These are phyloP conservation scores for Sanghuangporus weigelae DNA, from an alignment of 1,284 basidiomycete genomes.

Conservation along the genomic window DNA sequence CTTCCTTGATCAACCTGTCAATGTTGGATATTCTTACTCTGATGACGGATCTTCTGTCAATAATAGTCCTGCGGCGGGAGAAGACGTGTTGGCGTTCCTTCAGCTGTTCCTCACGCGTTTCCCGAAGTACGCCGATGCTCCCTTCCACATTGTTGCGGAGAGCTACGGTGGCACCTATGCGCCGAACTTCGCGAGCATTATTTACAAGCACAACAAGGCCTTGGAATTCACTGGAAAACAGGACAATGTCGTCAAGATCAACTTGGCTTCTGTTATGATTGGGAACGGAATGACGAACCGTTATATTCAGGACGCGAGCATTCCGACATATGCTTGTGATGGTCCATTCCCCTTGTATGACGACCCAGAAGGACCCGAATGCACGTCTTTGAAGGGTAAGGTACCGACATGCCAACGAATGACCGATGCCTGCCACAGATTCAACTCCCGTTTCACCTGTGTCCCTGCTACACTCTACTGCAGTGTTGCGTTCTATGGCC, in stretches of 20 bases:
- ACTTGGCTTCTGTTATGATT: slow-evolving; percentile 74
- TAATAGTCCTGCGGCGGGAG: slow-evolving; percentile 67
- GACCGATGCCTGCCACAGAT: slow-evolving; percentile 59
- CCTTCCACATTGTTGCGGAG: slow-evolving; percentile 72
- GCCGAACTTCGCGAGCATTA: slow-evolving; percentile 73
- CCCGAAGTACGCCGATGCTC: slow-evolving; percentile 59
- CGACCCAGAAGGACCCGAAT: slow-evolving; percentile 64
- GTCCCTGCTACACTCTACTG: slow-evolving; percentile 61
- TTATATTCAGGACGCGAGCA: slow-evolving; percentile 63
- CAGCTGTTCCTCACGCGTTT: slow-evolving; percentile 77
- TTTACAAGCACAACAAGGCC: slow-evolving; percentile 70
- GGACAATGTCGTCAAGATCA: slow-evolving; percentile 51
- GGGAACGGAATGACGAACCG: slow-evolving; percentile 84
- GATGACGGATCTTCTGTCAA: slow-evolving; percentile 66
- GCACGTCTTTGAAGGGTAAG: slow-evolving; percentile 56
- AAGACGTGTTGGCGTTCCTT: slow-evolving; percentile 89
- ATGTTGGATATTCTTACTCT: slow-evolving; percentile 87
- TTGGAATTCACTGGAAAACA: slow-evolving; percentile 33
- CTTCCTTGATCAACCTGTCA: slow-evolving; percentile 86
- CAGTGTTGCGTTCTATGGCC: slow-evolving; percentile 49
- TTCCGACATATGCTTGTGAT: slow-evolving; percentile 80
- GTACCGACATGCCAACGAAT: slow-evolving; percentile 68
- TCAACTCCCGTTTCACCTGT: slow-evolving; percentile 52
- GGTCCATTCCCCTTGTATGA: slow-evolving; percentile 71
- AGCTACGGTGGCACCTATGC: slow-evolving; percentile 80